Base-by-base conservation (phyloP, 495 filamentous ascomycete species). In the Saxophila tyrrhenica region DNA sequence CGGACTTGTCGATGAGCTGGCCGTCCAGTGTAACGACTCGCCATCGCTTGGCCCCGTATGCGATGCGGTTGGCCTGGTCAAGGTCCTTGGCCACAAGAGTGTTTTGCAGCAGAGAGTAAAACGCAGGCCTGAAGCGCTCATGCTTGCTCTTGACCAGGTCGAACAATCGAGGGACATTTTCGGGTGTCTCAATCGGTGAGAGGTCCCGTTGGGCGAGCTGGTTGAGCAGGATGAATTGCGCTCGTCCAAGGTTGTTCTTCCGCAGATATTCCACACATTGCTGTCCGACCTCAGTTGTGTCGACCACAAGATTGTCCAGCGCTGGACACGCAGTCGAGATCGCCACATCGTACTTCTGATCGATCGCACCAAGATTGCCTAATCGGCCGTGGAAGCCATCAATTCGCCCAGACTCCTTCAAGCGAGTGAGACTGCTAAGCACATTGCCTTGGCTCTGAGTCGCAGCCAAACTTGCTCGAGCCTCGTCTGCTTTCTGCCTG, bases 201-300 rank as follows among this genome's bases (percentile, higher is more conserved):
- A 96, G 70, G 63, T 95, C 85, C 44, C 85, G 79, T 43, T 75
- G 72, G 29, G 87, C 76, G 21, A 96, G 75, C 57, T 90, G 87
- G 65, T 97, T 86, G 1, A 98, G 79, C 56, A 91, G 86, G 63
- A 97, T 97, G 65, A 98, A 94, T 70, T 94, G 94, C 25, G 89
- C 92, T 64, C 94, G 79, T n/a, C 92, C 92, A 22, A 97, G 83
- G 62, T 95, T 95, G 59, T 94, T 97, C 73, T 97, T 97, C 22
- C 92, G 82, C 17, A 98, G 77, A 64, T 97, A 91, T 60, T 97
- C 91, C 62, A 98, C 95, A 66, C 94, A 97, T 62, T 96, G 89
- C 67, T 96, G 91, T 48, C 89, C 94, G 45, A 86, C 85, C 62
- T 96, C 89, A 7, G 96, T 88, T 0, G 87, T 87, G 57, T 97